Conservation (phyloP, 148 eudicot species). For the Linanthus parryae region DNA sequence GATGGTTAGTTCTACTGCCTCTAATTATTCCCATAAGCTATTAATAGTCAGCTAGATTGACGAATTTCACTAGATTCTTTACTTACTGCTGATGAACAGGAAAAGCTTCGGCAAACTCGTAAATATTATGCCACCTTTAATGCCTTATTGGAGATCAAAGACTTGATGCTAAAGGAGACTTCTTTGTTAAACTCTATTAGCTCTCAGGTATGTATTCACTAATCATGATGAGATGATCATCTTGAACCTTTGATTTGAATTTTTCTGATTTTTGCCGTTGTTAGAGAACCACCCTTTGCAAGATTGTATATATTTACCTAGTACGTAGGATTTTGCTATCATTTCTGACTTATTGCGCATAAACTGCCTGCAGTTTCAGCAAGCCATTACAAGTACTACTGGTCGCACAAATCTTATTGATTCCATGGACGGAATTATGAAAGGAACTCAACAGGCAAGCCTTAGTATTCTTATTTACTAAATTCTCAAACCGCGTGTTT, state of each 20-base stretch:
- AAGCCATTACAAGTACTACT: conserved; percentile 50
- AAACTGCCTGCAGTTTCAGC: conserved; percentile 43
- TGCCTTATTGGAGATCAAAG: conserved; percentile 65
- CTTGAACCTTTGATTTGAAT: neutral
- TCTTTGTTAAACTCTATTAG: conserved; percentile 66
- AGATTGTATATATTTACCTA: neutral
- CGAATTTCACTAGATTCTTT: neutral
- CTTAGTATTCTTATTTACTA: neutral
- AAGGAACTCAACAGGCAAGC: conserved; percentile 56
- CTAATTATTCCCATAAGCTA: neutral
- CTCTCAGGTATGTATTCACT: conserved; percentile 42
- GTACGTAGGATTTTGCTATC: neutral
- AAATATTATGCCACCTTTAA: conserved; percentile 62
- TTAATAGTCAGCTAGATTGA: neutral
- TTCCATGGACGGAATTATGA: conserved; percentile 57
- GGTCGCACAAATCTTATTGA: conserved; percentile 52
- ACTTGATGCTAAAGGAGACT: conserved; percentile 68
- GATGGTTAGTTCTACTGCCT: neutral
- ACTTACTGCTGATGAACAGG: conserved; percentile 23
- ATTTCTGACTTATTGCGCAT: conserved; percentile 2
- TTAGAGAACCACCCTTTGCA: neutral
- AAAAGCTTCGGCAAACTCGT: conserved; percentile 53
- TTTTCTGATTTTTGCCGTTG: neutral
- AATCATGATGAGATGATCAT: neutral
- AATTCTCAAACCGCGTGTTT: neutral